Evolutionary conservation across 176 grass and related monocot genomes (phyloP).

Genomic region (Chloris gayana): DNA sequence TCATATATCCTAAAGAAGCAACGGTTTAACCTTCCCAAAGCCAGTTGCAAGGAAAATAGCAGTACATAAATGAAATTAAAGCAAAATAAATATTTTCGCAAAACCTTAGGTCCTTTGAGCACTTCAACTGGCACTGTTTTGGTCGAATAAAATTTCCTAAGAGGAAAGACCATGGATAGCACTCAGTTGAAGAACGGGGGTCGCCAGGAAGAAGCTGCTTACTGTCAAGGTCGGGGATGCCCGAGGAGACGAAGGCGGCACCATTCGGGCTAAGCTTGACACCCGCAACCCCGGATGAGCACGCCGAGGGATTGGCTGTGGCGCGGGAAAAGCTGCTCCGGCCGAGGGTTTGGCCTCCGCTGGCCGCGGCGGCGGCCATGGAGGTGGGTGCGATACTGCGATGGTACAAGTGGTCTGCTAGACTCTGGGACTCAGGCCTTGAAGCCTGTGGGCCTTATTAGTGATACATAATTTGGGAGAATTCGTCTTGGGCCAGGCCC

Average conservation of each 20-base stretch:
- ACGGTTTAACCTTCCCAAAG: not conserved
- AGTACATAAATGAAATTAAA: not conserved
- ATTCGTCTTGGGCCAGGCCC: slow-evolving; percentile 10
- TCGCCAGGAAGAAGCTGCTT: slow-evolving; percentile 18
- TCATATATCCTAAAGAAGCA: not conserved
- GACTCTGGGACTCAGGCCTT: not conserved
- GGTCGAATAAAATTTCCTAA: not conserved
- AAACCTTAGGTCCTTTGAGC: not conserved
- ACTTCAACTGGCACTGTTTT: not conserved
- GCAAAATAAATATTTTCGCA: slow-evolving; percentile 2
- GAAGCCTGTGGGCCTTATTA: not conserved
- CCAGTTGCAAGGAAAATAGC: not conserved
- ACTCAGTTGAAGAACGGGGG: not conserved
- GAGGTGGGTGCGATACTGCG: not conserved
- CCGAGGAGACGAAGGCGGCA: slow-evolving; percentile 71
- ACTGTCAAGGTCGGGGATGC: slow-evolving; percentile 92
- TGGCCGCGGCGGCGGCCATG: slow-evolving; percentile 17
- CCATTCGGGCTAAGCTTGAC: slow-evolving; percentile 68
- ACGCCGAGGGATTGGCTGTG: slow-evolving; percentile 5
- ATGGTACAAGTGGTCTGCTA: not conserved
- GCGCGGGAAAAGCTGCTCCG: slow-evolving; percentile 79
- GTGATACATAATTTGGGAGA: not conserved
- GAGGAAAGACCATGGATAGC: not conserved
- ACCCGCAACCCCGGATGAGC: slow-evolving; percentile 40
- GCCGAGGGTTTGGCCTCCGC: slow-evolving; percentile 37